Evolutionary conservation across 192 early-diverging fungal species (phyloP).

Genomic region (Backusella australiensis): DNA sequence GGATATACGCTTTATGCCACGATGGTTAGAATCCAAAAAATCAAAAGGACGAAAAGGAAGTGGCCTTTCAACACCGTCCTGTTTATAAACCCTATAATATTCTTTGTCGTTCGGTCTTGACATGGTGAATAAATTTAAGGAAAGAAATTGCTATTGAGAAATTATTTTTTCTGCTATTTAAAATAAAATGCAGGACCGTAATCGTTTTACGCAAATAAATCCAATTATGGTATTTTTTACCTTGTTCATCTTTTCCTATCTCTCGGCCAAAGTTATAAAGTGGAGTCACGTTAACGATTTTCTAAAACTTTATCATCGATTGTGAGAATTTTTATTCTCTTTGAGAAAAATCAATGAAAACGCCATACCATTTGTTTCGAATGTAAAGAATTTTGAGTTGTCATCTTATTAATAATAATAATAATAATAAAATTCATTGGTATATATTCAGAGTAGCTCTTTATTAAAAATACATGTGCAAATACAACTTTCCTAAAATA

Average conservation of each 20-base stretch:
- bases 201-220: not conserved
- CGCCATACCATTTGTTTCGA: too few species aligned
- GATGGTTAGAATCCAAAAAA: not conserved
- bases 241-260: conserved; percentile 1
- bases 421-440: not conserved
- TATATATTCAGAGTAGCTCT: not conserved
- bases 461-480: not conserved
- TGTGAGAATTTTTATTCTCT: not conserved
- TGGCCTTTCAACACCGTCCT: not conserved
- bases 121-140: not conserved
- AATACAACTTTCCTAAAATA: not conserved
- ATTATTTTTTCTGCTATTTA: not conserved
- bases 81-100: not conserved
- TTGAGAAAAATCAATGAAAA: not conserved
- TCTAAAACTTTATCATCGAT: not conserved
- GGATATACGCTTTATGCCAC: not conserved
- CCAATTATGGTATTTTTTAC: not conserved
- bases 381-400: too few species aligned
- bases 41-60: not conserved
- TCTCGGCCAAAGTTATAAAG: not conserved
- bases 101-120: not conserved
- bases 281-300: not conserved
- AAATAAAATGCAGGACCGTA: not conserved
- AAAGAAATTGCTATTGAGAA: not conserved
- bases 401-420: too few species aligned